Percentiles rank a stretch among this genome's conserved stretches.
These are phyloP conservation scores for Bipolaris cookei DNA, from an alignment of 2,329 filamentous ascomycete species.

Conservation along the genomic window DNA sequence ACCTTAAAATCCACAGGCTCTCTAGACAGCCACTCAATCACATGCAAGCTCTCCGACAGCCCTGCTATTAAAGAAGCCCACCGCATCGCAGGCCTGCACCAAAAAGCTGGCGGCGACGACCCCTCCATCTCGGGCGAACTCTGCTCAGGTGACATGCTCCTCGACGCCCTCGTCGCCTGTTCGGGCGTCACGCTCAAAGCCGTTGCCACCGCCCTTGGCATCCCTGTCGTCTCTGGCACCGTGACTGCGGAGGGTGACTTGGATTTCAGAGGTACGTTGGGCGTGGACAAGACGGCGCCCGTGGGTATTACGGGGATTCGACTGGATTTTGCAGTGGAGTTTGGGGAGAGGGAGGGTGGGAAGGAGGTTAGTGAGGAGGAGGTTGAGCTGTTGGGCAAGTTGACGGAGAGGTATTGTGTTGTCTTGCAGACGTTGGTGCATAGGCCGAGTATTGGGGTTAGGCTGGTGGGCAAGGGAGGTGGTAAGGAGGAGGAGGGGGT, in stretches of 20 bases:
- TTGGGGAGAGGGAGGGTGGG: conserved; percentile 40
- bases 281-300: conserved; percentile 55
- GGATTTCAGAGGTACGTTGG: conserved; percentile 58
- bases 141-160: conserved; percentile 59
- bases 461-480: conserved; percentile 28
- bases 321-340: conserved; percentile 53
- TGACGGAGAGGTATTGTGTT: conserved; percentile 60
- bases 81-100: conserved; percentile 56
- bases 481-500: conserved; percentile 22
- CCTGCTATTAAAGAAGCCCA: conserved; percentile 51
- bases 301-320: conserved; percentile 58
- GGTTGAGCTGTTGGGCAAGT: conserved; percentile 54
- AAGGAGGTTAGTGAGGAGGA: conserved; percentile 51
- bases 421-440: conserved; percentile 44
- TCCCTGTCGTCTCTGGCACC: conserved; percentile 53
- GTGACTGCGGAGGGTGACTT: conserved; percentile 56
- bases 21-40: conserved; percentile 55
- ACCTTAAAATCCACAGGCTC: conserved; percentile 55
- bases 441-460: conserved; percentile 40
- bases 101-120: conserved; percentile 54
- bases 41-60: conserved; percentile 56
- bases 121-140: conserved; percentile 55
- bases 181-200: conserved; percentile 60
- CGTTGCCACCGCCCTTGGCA: conserved; percentile 56
- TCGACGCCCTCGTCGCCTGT: conserved; percentile 59